Evolutionary conservation across 345 rosid genomes (phyloP).

Genomic region (Limnanthes douglasii): DNA sequence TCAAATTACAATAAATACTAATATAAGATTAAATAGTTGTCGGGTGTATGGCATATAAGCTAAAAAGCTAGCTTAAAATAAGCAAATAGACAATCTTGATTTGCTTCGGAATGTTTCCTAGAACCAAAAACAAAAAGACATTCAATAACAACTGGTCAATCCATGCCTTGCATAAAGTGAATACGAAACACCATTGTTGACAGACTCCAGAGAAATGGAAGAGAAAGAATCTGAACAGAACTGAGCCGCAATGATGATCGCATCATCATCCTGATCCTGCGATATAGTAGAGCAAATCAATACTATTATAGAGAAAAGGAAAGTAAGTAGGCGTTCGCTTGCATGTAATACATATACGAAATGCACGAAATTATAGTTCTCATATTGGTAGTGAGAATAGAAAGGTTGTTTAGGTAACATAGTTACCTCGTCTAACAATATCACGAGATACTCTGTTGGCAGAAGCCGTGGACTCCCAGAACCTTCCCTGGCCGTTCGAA

Average conservation of each 20-base stretch:
- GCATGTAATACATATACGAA: background rate
- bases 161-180: slow-evolving; percentile 74
- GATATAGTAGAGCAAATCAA: slow-evolving; percentile 10
- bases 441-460: slow-evolving; percentile 90
- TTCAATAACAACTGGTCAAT: background rate
- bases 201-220: slow-evolving; percentile 50
- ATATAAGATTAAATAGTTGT: too few species aligned
- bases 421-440: slow-evolving; percentile 74
- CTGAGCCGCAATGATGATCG: slow-evolving; percentile 63
- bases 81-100: too few species aligned
- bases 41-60: too few species aligned
- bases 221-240: slow-evolving; percentile 82
- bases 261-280: slow-evolving; percentile 86
- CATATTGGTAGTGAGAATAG: background rate
- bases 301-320: slow-evolving; percentile 3
- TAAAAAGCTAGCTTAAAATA: too few species aligned
- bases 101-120: too few species aligned
- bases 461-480: slow-evolving; percentile 66
- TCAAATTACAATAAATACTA: too few species aligned
- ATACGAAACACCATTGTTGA: slow-evolving; percentile 44
- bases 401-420: slow-evolving; percentile 1
- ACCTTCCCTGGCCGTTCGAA: slow-evolving; percentile 88
- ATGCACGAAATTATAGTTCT: slow-evolving; percentile 1
- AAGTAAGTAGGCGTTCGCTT: background rate
- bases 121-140: background rate